Evolutionary conservation across 169 alveolate species (phyloP).

Genomic region (Plasmodium coatneyi): DNA sequence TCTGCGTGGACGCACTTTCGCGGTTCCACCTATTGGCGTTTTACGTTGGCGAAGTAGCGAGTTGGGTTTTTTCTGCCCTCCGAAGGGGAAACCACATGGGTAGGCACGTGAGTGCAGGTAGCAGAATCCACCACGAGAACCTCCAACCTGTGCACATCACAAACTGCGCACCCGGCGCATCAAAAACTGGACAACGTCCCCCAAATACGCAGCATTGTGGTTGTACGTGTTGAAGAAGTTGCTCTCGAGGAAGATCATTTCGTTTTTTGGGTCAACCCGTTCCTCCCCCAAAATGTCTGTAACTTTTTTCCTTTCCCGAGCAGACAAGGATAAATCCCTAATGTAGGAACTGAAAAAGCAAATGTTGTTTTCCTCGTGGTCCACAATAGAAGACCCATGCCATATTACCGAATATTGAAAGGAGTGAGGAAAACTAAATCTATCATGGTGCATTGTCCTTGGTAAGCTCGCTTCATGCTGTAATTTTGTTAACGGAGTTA

Average conservation of each 20-base stretch:
- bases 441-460: conserved; percentile 78
- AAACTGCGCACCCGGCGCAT: conserved; percentile 74
- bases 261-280: conserved; percentile 32
- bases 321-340: conserved; percentile 79
- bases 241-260: conserved; percentile 57
- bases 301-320: conserved; percentile 49
- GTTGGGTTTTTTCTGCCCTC: neutral
- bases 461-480: conserved; percentile 87
- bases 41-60: neutral
- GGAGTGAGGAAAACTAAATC: conserved; percentile 85
- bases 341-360: conserved; percentile 80
- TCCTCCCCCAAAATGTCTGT: conserved; percentile 74
- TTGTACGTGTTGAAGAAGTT: conserved; percentile 75
- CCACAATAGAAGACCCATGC: conserved; percentile 82
- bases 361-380: conserved; percentile 67
- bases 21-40: neutral
- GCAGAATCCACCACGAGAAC: neutral
- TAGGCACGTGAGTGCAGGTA: neutral
- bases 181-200: conserved; percentile 44
- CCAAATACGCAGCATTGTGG: conserved; percentile 78
- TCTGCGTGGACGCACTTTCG: neutral
- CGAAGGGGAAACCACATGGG: neutral
- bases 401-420: conserved; percentile 83
- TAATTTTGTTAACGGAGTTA: conserved; percentile 85
- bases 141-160: neutral